Conservation (phyloP, 2,329 filamentous ascomycete genomes). For the Aspergillus bombycis region DNA sequence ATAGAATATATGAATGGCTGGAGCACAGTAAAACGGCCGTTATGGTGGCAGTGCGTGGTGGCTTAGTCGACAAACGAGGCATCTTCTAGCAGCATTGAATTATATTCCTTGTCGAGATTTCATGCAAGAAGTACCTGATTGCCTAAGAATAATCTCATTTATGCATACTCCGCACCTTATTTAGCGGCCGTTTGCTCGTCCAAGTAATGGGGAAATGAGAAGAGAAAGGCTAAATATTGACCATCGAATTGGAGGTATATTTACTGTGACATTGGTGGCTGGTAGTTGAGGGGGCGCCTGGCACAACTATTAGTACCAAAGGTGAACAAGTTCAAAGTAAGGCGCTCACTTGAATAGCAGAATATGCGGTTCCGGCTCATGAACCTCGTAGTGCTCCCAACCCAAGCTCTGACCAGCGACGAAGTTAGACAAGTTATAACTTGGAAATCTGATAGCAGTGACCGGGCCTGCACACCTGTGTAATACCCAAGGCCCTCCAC, state of each 20-base stretch:
- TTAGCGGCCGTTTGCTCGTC: slow-evolving; percentile 8
- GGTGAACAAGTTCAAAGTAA: slow-evolving; percentile 2
- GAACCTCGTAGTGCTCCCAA: slow-evolving; percentile 99
- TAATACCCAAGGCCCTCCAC: slow-evolving; percentile 96
- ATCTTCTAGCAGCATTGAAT: slow-evolving; percentile 24
- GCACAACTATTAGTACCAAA: slow-evolving; percentile 23
- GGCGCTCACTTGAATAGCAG: slow-evolving; percentile 89
- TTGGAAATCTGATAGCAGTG: background rate
- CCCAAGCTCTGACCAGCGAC: slow-evolving; percentile 75
- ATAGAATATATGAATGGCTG: slow-evolving; percentile 8
- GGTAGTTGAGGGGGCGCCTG: slow-evolving; percentile 83
- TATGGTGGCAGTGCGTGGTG: slow-evolving; percentile 13
- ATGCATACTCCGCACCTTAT: slow-evolving; percentile 8
- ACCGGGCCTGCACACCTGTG: slow-evolving; percentile 68
- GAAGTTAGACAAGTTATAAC: slow-evolving; percentile 8
- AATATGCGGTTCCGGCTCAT: slow-evolving; percentile 98
- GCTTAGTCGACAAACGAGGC: slow-evolving; percentile 17
- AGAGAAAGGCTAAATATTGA: slow-evolving; percentile 6
- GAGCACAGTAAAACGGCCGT: background rate
- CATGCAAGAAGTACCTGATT: slow-evolving; percentile 29
- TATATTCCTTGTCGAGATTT: slow-evolving; percentile 35
- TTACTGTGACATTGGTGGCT: slow-evolving; percentile 60
- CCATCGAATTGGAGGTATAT: background rate
- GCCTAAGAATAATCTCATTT: slow-evolving; percentile 18
- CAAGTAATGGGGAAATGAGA: background rate